Evolutionary conservation across 1,284 basidiomycete genomes (phyloP), one percentile per base, ranked within the genome.

Genomic region (Xerocomus amazonicus): DNA sequence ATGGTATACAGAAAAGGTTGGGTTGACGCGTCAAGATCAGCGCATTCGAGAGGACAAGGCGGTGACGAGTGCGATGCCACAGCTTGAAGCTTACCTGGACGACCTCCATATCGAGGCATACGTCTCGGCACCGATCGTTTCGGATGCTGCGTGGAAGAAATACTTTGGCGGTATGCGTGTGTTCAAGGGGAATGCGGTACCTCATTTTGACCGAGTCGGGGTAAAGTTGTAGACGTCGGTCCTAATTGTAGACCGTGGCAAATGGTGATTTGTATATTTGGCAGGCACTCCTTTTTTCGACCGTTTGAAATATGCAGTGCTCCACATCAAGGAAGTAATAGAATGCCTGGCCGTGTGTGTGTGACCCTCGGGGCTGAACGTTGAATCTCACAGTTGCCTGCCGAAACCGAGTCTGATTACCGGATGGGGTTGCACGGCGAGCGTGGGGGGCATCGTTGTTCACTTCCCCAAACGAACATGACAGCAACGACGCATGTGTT

Each of bases 1-100:
- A 9, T 80, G 79, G 79, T 80, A 78, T 55, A 68, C 73, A 26
- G 79, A 80, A 56, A 60, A 72, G 49, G 73, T 59, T 9, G 69
- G 71, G 1, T 50, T 79, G 34, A 66, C 69, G 9, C 70, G 77
- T 19, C 62, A 70, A 51, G 58, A 64, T 14, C 77, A 79, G 55
- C 70, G 73, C 12, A 51, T 68, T 10, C 72, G 70, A 34, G 75
- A 79, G 57, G 75, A 76, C 52, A 55, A 59, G 13, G 77, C 75
- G 2, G 61, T 78, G 13, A 63, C 70, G 3, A 62, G 67, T 10
- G 73, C 75, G 9, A 55, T 78, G 51, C 74, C 74, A 4, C 60
- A 73, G 37, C 56, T 79, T 16, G 61, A 65, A 17, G 55, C 52
- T 16, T 75, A 73, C 52, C 62, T 80, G n/a, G 57, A 68, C 12